Conservation (phyloP, 768 basidiomycete genomes). For the Tephrocybe sp. region DNA sequence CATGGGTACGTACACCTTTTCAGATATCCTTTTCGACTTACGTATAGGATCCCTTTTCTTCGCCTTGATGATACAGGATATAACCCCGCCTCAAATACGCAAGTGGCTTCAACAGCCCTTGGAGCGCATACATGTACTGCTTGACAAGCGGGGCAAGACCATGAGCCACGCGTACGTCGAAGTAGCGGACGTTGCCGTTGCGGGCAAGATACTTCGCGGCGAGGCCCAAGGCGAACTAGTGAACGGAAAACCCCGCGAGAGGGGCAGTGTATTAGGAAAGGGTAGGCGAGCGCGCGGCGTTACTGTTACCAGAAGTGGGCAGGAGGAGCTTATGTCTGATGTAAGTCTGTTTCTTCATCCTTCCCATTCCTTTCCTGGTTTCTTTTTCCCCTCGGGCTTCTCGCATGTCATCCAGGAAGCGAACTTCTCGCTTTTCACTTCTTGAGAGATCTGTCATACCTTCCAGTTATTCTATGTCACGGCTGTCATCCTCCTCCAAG, state of each 20-base stretch:
- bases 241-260: slow-evolving; percentile 32
- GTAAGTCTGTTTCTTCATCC: slow-evolving; percentile 37
- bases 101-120: slow-evolving; percentile 70
- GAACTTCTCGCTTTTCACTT: too few species aligned
- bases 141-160: slow-evolving; percentile 82
- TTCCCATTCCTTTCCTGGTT: slow-evolving; percentile 1
- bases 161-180: slow-evolving; percentile 84
- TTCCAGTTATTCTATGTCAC: not conserved
- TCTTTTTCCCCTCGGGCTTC: not conserved
- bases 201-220: slow-evolving; percentile 65
- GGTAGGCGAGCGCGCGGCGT: slow-evolving; percentile 81
- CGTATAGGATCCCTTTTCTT: not conserved
- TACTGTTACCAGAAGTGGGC: slow-evolving; percentile 75
- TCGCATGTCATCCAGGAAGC: not conserved
- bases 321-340: slow-evolving; percentile 80
- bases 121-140: slow-evolving; percentile 71
- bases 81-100: slow-evolving; percentile 71
- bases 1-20: slow-evolving; percentile 57
- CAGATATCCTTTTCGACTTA: not conserved
- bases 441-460: not conserved
- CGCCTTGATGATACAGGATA: slow-evolving; percentile 52
- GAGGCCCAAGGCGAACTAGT: slow-evolving; percentile 38
- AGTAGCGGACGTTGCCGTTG: slow-evolving; percentile 56
- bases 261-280: slow-evolving; percentile 66
- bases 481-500: too few species aligned